Evolutionary conservation across 352 stramenopile genomes (phyloP).

Genomic region (Phytopythium montanum): DNA sequence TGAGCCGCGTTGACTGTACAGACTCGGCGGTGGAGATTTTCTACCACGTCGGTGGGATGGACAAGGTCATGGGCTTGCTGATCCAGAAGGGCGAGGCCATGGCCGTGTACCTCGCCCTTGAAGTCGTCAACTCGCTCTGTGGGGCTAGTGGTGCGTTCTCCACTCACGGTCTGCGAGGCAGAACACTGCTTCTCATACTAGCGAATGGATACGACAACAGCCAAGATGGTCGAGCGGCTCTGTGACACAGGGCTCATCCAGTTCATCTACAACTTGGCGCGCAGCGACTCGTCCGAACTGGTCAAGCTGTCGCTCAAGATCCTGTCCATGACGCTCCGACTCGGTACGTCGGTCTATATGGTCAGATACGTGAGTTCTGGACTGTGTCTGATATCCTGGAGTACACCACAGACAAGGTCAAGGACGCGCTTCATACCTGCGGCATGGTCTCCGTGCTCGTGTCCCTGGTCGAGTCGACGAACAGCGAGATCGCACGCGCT

Average conservation of each 20-base stretch:
- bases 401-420: constrained; percentile 13
- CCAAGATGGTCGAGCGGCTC: constrained; percentile 35
- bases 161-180: no score
- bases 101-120: constrained; percentile 31
- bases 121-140: constrained; percentile 54
- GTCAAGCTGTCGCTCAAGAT: constrained; percentile 48
- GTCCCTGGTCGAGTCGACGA: constrained; percentile 30
- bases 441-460: constrained; percentile 40
- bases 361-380: neutral
- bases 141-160: constrained; percentile 36
- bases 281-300: constrained; percentile 27
- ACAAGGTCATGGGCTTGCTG: constrained; percentile 42
- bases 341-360: constrained; percentile 24
- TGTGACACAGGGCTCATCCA: constrained; percentile 39
- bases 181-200: neutral
- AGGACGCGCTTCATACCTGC: constrained; percentile 25
- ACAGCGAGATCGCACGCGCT: constrained; percentile 36
- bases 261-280: constrained; percentile 27
- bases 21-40: constrained; percentile 46
- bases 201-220: constrained; percentile 11
- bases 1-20: constrained; percentile 7
- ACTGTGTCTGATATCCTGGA: neutral
- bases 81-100: constrained; percentile 17
- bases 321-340: constrained; percentile 38
- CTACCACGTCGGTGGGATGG: constrained; percentile 37